Evolutionary conservation across 768 basidiomycete species (phyloP).

Genomic region (Jaapia argillacea): DNA sequence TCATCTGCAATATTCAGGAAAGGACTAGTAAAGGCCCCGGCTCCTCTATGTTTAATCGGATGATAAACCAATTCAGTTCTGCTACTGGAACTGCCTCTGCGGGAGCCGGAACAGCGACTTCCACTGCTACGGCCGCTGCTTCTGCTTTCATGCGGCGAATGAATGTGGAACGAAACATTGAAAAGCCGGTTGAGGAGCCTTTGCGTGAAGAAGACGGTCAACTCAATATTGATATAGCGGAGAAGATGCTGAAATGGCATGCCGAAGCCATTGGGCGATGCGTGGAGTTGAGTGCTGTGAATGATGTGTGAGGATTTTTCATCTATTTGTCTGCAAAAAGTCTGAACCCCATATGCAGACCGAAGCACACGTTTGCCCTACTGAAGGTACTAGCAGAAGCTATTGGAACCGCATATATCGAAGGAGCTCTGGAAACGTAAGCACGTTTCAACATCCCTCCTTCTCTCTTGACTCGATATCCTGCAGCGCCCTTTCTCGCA

Average conservation of each 20-base stretch:
- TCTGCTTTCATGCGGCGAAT: slow-evolving; percentile 86
- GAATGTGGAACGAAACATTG: slow-evolving; percentile 37
- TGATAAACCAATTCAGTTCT: slow-evolving; percentile 82
- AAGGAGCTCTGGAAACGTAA: slow-evolving; percentile 88
- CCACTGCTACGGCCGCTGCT: slow-evolving; percentile 72
- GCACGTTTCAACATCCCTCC: slow-evolving; percentile 16
- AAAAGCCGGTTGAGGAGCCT: slow-evolving; percentile 56
- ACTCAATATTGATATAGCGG: slow-evolving; percentile 65
- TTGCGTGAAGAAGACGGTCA: slow-evolving; percentile 75
- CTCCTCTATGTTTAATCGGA: slow-evolving; percentile 77
- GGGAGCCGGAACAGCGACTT: slow-evolving; percentile 51
- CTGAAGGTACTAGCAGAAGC: slow-evolving; percentile 81
- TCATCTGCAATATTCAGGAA: slow-evolving; percentile 24
- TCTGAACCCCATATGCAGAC: slow-evolving; percentile 49
- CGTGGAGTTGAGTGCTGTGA: slow-evolving; percentile 74
- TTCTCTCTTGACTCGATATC: not conserved
- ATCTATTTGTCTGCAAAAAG: not conserved
- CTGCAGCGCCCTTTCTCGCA: slow-evolving; percentile 53
- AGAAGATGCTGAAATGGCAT: slow-evolving; percentile 95
- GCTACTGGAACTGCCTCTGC: slow-evolving; percentile 59
- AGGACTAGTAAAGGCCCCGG: slow-evolving; percentile 56
- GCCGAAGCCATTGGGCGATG: slow-evolving; percentile 94
- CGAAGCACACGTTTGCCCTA: slow-evolving; percentile 81
- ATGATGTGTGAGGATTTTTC: slow-evolving; percentile 80
- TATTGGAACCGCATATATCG: slow-evolving; percentile 76